Conservation (phyloP, 805 yeast species). For the Hanseniaspora taiwanica region DNA sequence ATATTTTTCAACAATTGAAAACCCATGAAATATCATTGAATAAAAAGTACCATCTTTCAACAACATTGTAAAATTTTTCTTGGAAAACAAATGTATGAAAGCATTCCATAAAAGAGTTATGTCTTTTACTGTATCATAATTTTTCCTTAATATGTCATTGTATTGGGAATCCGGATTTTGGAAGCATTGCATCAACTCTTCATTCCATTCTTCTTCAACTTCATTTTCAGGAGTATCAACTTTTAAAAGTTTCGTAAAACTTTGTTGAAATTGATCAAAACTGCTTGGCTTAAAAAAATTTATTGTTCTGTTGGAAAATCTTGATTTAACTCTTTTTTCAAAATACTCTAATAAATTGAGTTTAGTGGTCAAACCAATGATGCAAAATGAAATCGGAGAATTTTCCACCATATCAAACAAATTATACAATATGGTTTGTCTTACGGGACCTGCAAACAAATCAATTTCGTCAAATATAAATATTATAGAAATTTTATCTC, state of each 20-base stretch:
- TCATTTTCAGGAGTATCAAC: slow-evolving; percentile 19
- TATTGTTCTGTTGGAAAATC: slow-evolving; percentile 74
- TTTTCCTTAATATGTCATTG: slow-evolving; percentile 27
- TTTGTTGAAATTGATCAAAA: slow-evolving; percentile 36
- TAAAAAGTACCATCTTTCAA: background rate
- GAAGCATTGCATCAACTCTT: slow-evolving; percentile 20
- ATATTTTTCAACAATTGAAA: slow-evolving; percentile 18
- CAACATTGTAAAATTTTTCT: background rate
- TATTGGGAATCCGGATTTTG: slow-evolving; percentile 21
- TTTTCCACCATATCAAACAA: slow-evolving; percentile 76
- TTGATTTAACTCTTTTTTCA: slow-evolving; percentile 81
- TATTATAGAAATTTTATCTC: slow-evolving; percentile 36
- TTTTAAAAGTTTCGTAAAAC: slow-evolving; percentile 30
- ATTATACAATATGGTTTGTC: slow-evolving; percentile 79
- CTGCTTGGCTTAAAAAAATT: slow-evolving; percentile 38
- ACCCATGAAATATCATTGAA: background rate
- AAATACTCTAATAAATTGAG: slow-evolving; percentile 65
- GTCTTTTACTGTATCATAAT: slow-evolving; percentile 34
- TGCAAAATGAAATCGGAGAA: slow-evolving; percentile 58
- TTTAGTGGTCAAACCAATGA: slow-evolving; percentile 67
- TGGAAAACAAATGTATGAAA: background rate
- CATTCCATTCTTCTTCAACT: slow-evolving; percentile 32
- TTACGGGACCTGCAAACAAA: slow-evolving; percentile 48
- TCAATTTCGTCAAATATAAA: slow-evolving; percentile 83
- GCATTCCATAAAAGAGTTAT: slow-evolving; percentile 1